Evolutionary conservation across 78 protist genomes (phyloP).

Genomic region (Creolimax fragrantissima): DNA sequence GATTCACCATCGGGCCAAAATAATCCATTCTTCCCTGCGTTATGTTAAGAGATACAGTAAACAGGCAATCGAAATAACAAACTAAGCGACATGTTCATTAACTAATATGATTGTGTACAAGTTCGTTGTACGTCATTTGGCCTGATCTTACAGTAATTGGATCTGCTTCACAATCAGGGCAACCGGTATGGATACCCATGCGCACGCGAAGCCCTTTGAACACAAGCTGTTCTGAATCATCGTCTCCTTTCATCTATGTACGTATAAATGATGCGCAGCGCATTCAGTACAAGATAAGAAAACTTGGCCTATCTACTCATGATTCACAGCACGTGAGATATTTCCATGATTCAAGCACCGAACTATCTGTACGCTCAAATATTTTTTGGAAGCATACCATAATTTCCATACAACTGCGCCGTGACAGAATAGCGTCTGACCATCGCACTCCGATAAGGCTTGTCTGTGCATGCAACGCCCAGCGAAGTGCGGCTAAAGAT

Average conservation of each 20-base stretch:
- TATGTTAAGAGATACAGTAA: no score
- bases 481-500: not conserved
- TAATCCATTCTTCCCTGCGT: constrained; percentile 47
- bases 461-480: constrained; percentile 23
- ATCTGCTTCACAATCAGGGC: constrained; percentile 31
- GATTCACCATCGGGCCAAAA: constrained; percentile 54
- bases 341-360: no score
- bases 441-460: constrained; percentile 21
- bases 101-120: no score
- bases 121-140: no score
- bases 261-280: no score
- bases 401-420: not conserved
- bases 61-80: no score
- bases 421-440: constrained; percentile 43
- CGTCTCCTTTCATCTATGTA: not conserved
- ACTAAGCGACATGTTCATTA: no score
- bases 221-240: not conserved
- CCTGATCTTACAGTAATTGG: constrained; percentile 22
- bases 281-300: no score
- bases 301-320: no score
- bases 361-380: no score
- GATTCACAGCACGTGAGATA: no score
- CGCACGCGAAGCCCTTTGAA: constrained; percentile 53
- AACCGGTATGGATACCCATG: constrained; percentile 60
- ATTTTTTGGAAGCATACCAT: not conserved